Evolutionary conservation across 2,329 filamentous ascomycete species (phyloP), one percentile per base, ranked within the genome.

Genomic region (Furcasterigmium sp.): DNA sequence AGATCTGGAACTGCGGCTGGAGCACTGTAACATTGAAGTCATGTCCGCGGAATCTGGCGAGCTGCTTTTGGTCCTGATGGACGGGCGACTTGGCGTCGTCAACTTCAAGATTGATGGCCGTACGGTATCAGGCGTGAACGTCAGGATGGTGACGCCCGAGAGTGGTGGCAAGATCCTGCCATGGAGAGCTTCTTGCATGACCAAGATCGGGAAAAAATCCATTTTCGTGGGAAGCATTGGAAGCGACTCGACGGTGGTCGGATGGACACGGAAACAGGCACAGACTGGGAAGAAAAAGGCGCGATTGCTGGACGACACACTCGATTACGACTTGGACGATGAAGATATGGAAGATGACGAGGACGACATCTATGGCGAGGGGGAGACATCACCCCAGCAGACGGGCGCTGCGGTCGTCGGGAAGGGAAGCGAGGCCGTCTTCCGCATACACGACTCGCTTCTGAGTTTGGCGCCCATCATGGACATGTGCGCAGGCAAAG

Each of bases 221-320:
- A 59, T 97, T 25, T 98, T 98, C 57, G 65, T 95, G 19, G 93
- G 91, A 11, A 95, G 88, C 55, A 88, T 95, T 57, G 79, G 84
- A 43, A 78, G 82, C 8, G 87, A 97, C 52, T 94, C 91, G 0
- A 62, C 87, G 2, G 73, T 98, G 4, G 60, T 98, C 20, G 84
- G 87, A 18, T 96, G 90, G 85, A 81, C 78, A 29, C 77, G 78
- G 49, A 85, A 84, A 52, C 76, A 82, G 42, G 66, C 69, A 10
- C 77, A 81, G 47, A 53, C 71, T 3, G 77, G 77, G 40, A 80
- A 81, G 42, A 85, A 79, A 51, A 82, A 82, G 52, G 73, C 77
- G 19, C 77, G 82, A 34, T 60, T 77, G 7, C 56, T 76, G 4
- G 82, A 84, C 39, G 68, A 78, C 4, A 65, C 72, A 10, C 51